Evolutionary conservation across 2,329 filamentous ascomycete genomes (phyloP), one percentile per base, ranked within the genome.

Genomic region (Tolypocladium tundrense): DNA sequence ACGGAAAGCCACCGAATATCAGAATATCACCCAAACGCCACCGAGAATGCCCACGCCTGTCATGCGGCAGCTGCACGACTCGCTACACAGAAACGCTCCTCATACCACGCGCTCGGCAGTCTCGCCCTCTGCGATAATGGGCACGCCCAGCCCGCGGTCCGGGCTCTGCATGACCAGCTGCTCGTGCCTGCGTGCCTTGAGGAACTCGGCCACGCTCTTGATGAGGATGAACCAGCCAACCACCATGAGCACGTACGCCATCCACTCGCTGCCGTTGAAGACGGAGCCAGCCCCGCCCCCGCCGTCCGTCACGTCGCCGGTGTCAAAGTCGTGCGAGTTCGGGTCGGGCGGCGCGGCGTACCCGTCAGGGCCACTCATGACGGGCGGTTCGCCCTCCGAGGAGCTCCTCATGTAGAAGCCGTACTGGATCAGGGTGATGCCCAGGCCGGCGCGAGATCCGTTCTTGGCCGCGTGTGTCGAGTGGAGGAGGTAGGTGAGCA

Each of bases 381-480:
- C 70, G 67, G 66, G 76, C 62, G 66, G 75, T 48, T 75, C 71
- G 57, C 73, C 69, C 37, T 77, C 75, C 57, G 72, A 74, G 37
- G 79, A 76, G 52, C 83, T 83, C 70, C 91, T 94, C 90, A 97
- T 95, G 65, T 91, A 91, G 73, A 99, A 97, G 39, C 94, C 94
- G 68, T 95, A 97, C 72, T 97, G 93, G 53, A 99, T 91, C 13
- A 99, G 82, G 0, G 92, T 97, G 65, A 99, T 90, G 60, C 94
- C 94, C 55, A 99, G 86, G 57, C 94, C 94, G 55, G 93, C 92
- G 68, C 91, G 88, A 52, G 92, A 96, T 54, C 94, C 94, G 70
- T 99, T 96, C 77, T 99, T 99, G 66, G 94, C 94, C 5, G 94
- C 94, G 73, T 99, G 94, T 9, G 93, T 96, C 37, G 94, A 97